These are phyloP conservation scores for Aspergillus hancockii DNA, from an alignment of 495 filamentous ascomycete genomes.

Conservation along the genomic window DNA sequence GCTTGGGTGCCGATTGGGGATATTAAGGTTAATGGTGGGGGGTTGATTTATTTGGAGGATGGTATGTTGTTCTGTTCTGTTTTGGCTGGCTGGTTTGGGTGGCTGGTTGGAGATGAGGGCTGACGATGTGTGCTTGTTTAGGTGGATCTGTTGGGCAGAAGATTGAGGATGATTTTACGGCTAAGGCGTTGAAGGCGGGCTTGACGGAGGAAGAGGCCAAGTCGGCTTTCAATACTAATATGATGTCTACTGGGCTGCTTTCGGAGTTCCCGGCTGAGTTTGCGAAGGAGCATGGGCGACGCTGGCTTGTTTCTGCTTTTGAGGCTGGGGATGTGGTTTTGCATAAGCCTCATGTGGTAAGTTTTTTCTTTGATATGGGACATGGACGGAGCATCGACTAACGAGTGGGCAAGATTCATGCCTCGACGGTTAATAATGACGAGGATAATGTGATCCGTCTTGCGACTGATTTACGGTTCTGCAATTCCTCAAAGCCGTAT, in stretches of 20 bases:
- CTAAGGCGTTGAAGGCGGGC: constrained; percentile 41
- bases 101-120: neutral
- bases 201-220: constrained; percentile 53
- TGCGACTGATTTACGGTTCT: constrained; percentile 58
- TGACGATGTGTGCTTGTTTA: constrained; percentile 11
- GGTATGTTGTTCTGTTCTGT: constrained; percentile 24
- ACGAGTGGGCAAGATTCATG: constrained; percentile 50
- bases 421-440: constrained; percentile 57
- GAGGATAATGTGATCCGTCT: constrained; percentile 55
- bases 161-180: constrained; percentile 51
- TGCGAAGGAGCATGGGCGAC: constrained; percentile 38
- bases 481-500: constrained; percentile 50
- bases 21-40: constrained; percentile 56
- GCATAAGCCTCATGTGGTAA: constrained; percentile 57
- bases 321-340: constrained; percentile 64
- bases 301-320: constrained; percentile 57
- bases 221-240: constrained; percentile 58
- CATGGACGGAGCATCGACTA: neutral
- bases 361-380: constrained; percentile 4
- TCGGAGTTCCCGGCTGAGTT: constrained; percentile 49
- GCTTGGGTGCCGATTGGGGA: constrained; percentile 69
- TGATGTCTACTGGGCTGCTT: constrained; percentile 53
- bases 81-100: no score
- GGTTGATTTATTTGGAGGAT: constrained; percentile 63
- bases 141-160: constrained; percentile 42